Evolutionary conservation across 164 flowering plant species (phyloP), one percentile per base, ranked within the genome.

Genomic region (Chimonanthus salicifolius): DNA sequence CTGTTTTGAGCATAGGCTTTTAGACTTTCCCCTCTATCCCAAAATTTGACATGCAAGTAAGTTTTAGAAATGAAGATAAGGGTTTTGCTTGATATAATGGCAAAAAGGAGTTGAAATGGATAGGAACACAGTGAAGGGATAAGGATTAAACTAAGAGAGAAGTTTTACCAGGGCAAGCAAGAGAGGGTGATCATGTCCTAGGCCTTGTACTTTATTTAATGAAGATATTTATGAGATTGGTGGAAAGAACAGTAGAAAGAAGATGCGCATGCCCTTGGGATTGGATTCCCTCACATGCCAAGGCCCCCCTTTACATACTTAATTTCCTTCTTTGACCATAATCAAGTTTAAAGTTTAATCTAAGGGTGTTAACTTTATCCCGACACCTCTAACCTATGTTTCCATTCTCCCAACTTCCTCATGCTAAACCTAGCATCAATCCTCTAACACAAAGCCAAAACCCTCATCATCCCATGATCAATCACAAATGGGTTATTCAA

Each of bases 341-440:
- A 9, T 18, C 44, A 44, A 44, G 16, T 13, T 44, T 66, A 49
- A 49, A 18, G 8, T 74, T 79, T 76, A 76, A 74, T 20, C 62
- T 82, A 77, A 80, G 9, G 74, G 65, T 78, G 84, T 82, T 75
- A 82, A 80, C 78, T 82, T 82, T 83, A 79, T 79, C 75, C 88
- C 88, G 84, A 85, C 86, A 82, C 72, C 62, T 67, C 46, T 73
- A 78, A 20, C 70, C 75, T 75, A 76, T 80, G 86, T 79, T 80
- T 80, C 83, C 47, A 78, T 4, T 43, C 45, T 11, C 18, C 48
- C 68, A 65, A 20, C 66, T 63, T 13, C 44, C 6, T 44, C 48
- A 45, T 45, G 33, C 21, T 16, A 20, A 62, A 5, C 7, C 20
- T 33, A 62, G 20, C 5, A 62, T 62, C 20, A 62, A 16, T 16